Conservation (phyloP, 1,139 yeast genomes). For the Kodamaea ohmeri region DNA sequence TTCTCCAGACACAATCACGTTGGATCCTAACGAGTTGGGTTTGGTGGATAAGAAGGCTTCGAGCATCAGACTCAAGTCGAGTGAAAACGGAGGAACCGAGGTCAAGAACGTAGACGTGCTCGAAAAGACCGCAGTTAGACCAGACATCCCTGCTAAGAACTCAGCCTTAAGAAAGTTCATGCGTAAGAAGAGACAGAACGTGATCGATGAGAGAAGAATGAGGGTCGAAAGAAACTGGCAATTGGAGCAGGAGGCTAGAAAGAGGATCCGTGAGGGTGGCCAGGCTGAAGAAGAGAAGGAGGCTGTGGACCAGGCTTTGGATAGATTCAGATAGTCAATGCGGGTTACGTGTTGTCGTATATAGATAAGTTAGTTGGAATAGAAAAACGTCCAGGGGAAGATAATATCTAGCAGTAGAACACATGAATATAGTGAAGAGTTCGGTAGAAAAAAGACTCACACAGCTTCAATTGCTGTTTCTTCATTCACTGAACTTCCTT, state of each 20-base stretch:
- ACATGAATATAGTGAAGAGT: too few relatives aligned
- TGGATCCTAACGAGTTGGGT: conserved; percentile 89
- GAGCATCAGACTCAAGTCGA: conserved; percentile 58
- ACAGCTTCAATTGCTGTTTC: too few relatives aligned
- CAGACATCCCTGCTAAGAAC: conserved; percentile 73
- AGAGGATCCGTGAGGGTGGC: conserved; percentile 52
- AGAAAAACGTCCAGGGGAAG: too few relatives aligned
- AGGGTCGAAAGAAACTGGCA: conserved; percentile 76
- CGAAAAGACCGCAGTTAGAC: conserved; percentile 47
- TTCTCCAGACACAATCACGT: conserved; percentile 86
- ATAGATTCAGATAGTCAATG: conserved; percentile 48
- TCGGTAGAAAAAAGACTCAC: too few relatives aligned
- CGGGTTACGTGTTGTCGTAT: too few relatives aligned
- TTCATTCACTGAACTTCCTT: too few relatives aligned
- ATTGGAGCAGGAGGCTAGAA: conserved; percentile 72
- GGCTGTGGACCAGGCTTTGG: conserved; percentile 53
- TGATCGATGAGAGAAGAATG: conserved; percentile 81
- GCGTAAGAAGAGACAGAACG: conserved; percentile 83
- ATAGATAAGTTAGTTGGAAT: too few relatives aligned
- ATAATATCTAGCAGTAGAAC: too few relatives aligned
- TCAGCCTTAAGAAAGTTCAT: conserved; percentile 77
- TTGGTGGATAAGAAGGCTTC: conserved; percentile 72
- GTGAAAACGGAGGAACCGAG: conserved; percentile 30
- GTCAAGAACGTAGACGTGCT: conserved; percentile 34
- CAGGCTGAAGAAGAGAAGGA: conserved; percentile 48